Conservation (phyloP, 495 filamentous ascomycete species). For the Thozetella sp. region DNA sequence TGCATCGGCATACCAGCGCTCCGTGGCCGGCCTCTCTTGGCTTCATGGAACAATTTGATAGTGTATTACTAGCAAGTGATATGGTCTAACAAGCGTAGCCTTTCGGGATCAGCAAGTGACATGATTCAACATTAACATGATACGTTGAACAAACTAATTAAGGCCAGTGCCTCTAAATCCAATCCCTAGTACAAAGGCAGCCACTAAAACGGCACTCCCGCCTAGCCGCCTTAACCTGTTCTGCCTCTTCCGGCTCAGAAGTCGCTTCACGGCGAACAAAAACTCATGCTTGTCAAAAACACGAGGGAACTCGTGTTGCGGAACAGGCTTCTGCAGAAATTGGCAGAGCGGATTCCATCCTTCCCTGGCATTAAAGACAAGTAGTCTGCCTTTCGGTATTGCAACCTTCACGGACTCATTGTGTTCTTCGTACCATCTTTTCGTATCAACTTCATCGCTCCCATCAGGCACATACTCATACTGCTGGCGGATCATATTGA, state of each 20-base stretch:
- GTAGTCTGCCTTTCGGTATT: slow-evolving; percentile 8
- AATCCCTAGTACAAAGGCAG: no score
- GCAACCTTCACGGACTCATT: slow-evolving; percentile 5
- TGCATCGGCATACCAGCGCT: no score
- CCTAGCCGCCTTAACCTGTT: neutral
- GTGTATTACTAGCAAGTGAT: no score
- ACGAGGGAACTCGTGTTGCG: slow-evolving; percentile 18
- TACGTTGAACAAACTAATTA: no score
- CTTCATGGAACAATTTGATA: no score
- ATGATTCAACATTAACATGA: no score
- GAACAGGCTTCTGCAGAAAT: slow-evolving; percentile 21
- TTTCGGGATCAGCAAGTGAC: no score
- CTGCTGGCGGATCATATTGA: neutral
- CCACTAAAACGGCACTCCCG: neutral
- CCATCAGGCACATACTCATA: neutral
- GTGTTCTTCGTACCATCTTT: slow-evolving; percentile 7
- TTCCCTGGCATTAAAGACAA: slow-evolving; percentile 16
- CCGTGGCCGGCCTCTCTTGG: no score
- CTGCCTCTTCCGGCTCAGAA: no score
- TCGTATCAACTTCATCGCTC: neutral
- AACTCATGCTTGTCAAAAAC: slow-evolving; percentile 40
- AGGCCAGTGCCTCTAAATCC: no score
- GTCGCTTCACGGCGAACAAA: neutral
- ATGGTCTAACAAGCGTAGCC: no score
- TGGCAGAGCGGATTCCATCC: slow-evolving; percentile 28